Percentiles rank a stretch among this genome's conserved stretches.
Evolutionary conservation across 176 grass and related monocot species (phyloP).

Genomic region (Panicum miliaceum): DNA sequence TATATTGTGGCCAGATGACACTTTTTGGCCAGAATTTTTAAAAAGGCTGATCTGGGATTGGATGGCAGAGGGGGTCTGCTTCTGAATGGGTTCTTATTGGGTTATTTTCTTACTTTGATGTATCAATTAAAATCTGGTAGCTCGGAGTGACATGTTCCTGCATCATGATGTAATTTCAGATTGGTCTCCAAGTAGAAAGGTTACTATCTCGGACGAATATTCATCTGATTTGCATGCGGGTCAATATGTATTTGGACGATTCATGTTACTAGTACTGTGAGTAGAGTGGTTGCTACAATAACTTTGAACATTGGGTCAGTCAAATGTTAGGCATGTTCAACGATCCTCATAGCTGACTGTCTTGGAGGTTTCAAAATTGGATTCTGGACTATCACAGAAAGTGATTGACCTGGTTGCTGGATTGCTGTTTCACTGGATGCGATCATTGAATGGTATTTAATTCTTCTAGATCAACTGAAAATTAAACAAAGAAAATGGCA

Average conservation of each 20-base stretch:
- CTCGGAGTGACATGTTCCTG: background rate
- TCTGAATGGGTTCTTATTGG: conserved; percentile 9
- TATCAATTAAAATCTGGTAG: conserved; percentile 2
- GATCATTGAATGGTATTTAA: background rate
- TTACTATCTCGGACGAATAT: background rate
- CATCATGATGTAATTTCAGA: background rate
- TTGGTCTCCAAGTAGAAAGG: conserved; percentile 11
- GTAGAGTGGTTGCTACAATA: background rate
- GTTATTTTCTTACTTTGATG: background rate
- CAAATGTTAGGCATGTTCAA: conserved; percentile 56
- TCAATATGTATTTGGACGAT: conserved; percentile 4
- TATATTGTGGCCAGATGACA: conserved; percentile 4
- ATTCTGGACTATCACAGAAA: conserved; percentile 16
- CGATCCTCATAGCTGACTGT: conserved; percentile 39
- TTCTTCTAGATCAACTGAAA: conserved; percentile 8
- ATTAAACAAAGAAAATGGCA: background rate
- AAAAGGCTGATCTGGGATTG: background rate
- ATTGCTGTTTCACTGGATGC: background rate
- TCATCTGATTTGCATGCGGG: background rate
- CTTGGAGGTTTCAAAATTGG: conserved; percentile 16
- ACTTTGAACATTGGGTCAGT: conserved; percentile 34
- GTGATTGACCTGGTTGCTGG: conserved; percentile 2
- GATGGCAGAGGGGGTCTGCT: background rate
- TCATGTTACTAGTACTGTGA: background rate
- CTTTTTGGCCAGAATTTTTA: conserved; percentile 1